These are phyloP conservation scores for Erysimum cheiranthoides DNA, from an alignment of 345 rosid genomes.

Conservation along the genomic window DNA sequence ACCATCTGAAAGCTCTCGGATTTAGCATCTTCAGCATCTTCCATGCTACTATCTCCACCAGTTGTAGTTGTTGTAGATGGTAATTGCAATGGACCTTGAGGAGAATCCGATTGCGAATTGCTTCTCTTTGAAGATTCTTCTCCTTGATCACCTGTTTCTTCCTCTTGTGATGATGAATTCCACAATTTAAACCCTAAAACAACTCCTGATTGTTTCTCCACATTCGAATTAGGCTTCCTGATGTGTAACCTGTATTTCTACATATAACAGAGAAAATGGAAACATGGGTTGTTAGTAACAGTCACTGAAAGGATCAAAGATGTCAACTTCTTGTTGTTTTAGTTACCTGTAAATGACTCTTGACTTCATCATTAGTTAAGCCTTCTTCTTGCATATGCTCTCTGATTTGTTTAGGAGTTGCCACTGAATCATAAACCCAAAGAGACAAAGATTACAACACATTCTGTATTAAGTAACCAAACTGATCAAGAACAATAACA, in stretches of 20 bases:
- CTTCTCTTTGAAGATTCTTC: slow-evolving; percentile 62
- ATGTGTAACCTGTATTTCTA: slow-evolving; percentile 89
- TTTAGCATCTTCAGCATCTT: slow-evolving; percentile 74
- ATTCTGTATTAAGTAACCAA: slow-evolving; percentile 14
- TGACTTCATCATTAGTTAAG: slow-evolving; percentile 96
- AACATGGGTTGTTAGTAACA: slow-evolving; percentile 26
- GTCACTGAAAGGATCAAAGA: neutral
- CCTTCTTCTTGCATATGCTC: slow-evolving; percentile 97
- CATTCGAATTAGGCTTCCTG: slow-evolving; percentile 52
- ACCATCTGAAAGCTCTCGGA: slow-evolving; percentile 61
- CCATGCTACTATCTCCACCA: slow-evolving; percentile 75
- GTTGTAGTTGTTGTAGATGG: slow-evolving; percentile 46
- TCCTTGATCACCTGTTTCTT: slow-evolving; percentile 23
- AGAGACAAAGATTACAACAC: slow-evolving; percentile 10
- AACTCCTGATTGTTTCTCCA: slow-evolving; percentile 57
- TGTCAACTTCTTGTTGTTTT: neutral
- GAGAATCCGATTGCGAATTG: slow-evolving; percentile 69
- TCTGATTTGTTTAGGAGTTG: slow-evolving; percentile 96
- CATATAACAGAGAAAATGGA: slow-evolving; percentile 27
- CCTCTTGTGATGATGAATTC: slow-evolving; percentile 61
- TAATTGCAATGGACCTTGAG: slow-evolving; percentile 84
- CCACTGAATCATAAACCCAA: slow-evolving; percentile 56
- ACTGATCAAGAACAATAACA: slow-evolving; percentile 18
- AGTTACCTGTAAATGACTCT: slow-evolving; percentile 93
- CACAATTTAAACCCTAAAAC: slow-evolving; percentile 65